Conservation (phyloP, 352 stramenopile species). For the Globisporangium canariense region DNA sequence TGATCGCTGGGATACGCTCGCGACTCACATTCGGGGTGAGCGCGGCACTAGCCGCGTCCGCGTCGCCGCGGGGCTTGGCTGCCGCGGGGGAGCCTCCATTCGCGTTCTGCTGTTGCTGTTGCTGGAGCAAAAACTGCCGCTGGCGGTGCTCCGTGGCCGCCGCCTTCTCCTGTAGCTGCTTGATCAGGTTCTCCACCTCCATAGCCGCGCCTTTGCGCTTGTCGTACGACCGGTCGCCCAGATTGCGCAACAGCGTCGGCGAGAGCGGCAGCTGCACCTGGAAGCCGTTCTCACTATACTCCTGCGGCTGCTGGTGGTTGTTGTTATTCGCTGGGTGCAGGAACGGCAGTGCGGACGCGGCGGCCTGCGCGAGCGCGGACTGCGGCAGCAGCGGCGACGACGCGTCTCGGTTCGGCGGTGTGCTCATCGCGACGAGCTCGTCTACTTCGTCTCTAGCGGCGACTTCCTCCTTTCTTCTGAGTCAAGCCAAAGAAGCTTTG, state of each 20-base stretch:
- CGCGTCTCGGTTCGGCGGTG: conserved; percentile 15
- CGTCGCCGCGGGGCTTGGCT: conserved; percentile 28
- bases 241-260: conserved; percentile 79
- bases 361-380: conserved; percentile 49
- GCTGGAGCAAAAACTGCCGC: conserved; percentile 44
- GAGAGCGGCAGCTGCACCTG: conserved; percentile 69
- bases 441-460: background rate
- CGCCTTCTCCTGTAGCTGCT: conserved; percentile 94
- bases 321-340: conserved; percentile 19
- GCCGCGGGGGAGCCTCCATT: conserved; percentile 26
- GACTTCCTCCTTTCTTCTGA: conserved; percentile 4
- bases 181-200: conserved; percentile 98
- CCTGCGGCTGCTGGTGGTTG: conserved; percentile 3
- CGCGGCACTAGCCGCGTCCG: background rate
- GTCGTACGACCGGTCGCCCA: conserved; percentile 98
- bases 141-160: conserved; percentile 71
- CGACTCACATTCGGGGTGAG: conserved; percentile 50
- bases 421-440: conserved; percentile 3
- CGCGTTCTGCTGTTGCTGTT: conserved; percentile 26
- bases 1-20: conserved; percentile 92
- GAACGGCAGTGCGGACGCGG: conserved; percentile 47
- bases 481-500: conserved; percentile 1
- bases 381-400: conserved; percentile 53
- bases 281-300: conserved; percentile 11
- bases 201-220: conserved; percentile 99